Conservation (phyloP, 1,139 yeast species). For the Kodamaea suecica region DNA sequence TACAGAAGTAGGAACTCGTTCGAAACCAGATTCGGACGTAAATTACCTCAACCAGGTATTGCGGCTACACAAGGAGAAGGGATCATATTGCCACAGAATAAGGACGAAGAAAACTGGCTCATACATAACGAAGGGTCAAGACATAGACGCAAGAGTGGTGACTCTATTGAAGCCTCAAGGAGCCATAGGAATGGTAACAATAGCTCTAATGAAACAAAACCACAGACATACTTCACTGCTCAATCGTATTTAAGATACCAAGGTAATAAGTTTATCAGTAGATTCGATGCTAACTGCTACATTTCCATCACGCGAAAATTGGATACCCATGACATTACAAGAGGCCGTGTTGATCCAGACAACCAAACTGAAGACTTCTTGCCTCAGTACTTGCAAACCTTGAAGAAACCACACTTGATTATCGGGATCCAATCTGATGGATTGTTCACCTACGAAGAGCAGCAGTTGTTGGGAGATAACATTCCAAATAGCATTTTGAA, state of each 20-base stretch:
- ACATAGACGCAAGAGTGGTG: conserved; percentile 1
- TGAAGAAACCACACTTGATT: conserved; percentile 72
- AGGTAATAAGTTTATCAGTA: conserved; percentile 79
- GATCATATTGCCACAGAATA: conserved; percentile 35
- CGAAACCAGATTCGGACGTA: conserved; percentile 86
- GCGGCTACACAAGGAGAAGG: conserved; percentile 22
- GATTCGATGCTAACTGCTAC: conserved; percentile 96
- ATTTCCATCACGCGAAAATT: conserved; percentile 88
- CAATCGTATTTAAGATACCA: conserved; percentile 92
- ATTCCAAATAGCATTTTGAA: conserved; percentile 69
- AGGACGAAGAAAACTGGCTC: conserved; percentile 48
- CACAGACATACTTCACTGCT: conserved; percentile 90
- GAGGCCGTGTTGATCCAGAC: conserved; percentile 54
- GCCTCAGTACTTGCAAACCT: conserved; percentile 44
- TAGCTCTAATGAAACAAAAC: conserved; percentile 28
- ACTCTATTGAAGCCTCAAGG: background rate
- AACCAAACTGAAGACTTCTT: conserved; percentile 36
- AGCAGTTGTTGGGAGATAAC: conserved; percentile 72
- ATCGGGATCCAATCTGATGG: conserved; percentile 94
- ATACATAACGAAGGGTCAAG: conserved; percentile 43
- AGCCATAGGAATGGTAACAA: conserved; percentile 5
- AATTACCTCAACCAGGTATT: conserved; percentile 42
- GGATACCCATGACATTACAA: conserved; percentile 90
- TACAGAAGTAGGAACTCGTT: conserved; percentile 90
- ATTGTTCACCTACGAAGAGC: conserved; percentile 87